Percentiles rank a stretch among this genome's conserved stretches.
Conservation (phyloP, 2,329 filamentous ascomycete genomes). For the Blastomyces silverae region DNA sequence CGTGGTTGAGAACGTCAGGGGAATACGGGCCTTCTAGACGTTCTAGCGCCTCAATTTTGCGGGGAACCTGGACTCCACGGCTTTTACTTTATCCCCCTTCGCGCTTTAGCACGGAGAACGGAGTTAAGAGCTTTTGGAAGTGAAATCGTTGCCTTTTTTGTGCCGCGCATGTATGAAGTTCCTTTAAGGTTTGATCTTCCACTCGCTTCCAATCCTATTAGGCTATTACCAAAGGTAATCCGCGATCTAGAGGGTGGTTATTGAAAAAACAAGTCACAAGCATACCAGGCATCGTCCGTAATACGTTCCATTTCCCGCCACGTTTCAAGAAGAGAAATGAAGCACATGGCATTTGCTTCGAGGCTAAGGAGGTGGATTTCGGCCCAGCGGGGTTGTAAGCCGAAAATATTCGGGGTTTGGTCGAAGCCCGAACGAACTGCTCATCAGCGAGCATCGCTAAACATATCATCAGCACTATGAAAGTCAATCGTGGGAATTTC, state of each 20-base stretch:
- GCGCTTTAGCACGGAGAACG: too few relatives aligned
- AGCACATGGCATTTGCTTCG: background rate
- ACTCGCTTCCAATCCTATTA: background rate
- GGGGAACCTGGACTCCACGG: background rate
- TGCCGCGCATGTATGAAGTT: background rate
- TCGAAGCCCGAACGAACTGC: background rate
- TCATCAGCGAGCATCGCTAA: background rate
- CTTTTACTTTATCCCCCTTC: background rate
- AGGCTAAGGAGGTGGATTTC: background rate
- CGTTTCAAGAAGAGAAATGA: background rate
- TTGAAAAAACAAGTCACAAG: background rate
- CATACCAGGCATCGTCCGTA: background rate
- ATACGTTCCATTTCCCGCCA: background rate
- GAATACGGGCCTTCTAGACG: slow-evolving; percentile 1
- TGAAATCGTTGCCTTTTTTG: background rate
- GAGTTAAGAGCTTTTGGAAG: background rate
- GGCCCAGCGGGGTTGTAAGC: too few relatives aligned
- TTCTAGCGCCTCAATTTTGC: slow-evolving; percentile 4
- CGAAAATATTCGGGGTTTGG: too few relatives aligned
- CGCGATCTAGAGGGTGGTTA: background rate
- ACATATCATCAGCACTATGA: background rate
- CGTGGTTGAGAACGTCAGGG: background rate
- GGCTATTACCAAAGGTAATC: background rate
- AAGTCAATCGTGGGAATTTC: background rate
- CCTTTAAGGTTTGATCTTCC: background rate